Conservation (phyloP, 2,329 filamentous ascomycete genomes). For the Sphaerulina populicola region DNA sequence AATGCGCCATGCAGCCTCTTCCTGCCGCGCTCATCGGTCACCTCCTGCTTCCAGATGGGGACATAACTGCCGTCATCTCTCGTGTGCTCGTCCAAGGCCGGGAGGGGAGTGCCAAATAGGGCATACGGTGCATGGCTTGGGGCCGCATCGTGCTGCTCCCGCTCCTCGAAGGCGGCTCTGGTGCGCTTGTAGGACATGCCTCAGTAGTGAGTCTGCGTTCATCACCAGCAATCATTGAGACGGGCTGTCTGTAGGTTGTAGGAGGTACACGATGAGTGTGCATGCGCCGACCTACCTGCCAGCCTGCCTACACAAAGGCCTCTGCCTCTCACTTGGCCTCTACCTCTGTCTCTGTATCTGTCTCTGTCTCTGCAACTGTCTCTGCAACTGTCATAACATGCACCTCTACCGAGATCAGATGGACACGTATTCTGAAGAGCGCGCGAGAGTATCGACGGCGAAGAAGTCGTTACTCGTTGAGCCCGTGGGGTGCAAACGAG, state of each 20-base stretch:
- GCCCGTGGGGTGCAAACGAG: too few species aligned
- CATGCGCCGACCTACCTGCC: slow-evolving; percentile 16
- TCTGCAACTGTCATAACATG: too few species aligned
- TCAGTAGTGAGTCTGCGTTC: slow-evolving; percentile 21
- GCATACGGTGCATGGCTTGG: slow-evolving; percentile 62
- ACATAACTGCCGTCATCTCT: slow-evolving; percentile 89
- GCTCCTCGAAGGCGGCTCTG: slow-evolving; percentile 68
- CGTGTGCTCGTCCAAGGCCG: slow-evolving; percentile 62
- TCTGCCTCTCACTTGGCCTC: too few species aligned
- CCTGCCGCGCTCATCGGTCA: slow-evolving; percentile 81
- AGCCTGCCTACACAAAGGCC: not conserved
- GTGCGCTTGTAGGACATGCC: slow-evolving; percentile 72
- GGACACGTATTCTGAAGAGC: too few species aligned
- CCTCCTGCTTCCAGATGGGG: slow-evolving; percentile 97
- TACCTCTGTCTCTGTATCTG: too few species aligned
- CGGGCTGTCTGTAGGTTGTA: slow-evolving; percentile 7
- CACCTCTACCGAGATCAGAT: too few species aligned
- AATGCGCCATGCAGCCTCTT: slow-evolving; percentile 93
- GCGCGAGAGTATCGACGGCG: too few species aligned
- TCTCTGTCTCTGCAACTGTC: too few species aligned
- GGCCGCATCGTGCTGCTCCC: slow-evolving; percentile 57
- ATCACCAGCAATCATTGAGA: slow-evolving; percentile 27
- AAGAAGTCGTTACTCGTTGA: too few species aligned
- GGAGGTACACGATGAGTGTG: not conserved
- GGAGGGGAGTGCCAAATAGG: slow-evolving; percentile 75